Percentiles rank a stretch among this genome's conserved stretches.
phyloP scores from a whole-genome alignment of 352 stramenopile genomes.

The Phytophthora sojae region DNA sequence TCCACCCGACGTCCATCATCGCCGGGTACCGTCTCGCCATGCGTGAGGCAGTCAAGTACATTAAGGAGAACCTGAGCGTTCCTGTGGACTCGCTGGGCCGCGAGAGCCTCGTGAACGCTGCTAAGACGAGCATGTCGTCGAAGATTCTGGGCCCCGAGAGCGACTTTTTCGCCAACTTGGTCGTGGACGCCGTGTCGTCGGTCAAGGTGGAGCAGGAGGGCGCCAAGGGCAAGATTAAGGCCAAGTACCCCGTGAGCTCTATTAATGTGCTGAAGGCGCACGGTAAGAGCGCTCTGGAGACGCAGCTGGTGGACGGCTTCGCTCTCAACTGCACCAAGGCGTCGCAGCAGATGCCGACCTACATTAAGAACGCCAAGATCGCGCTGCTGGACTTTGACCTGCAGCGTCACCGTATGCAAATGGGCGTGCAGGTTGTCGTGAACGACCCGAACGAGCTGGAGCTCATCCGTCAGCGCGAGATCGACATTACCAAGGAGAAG shows the following conservation, averaged over 20 bases:
- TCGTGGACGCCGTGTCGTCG: conserved; percentile 97
- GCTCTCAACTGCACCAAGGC: conserved; percentile 98
- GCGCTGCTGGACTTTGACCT: conserved; percentile 99
- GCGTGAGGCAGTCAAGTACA: conserved; percentile 98
- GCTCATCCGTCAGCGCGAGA: conserved; percentile 98
- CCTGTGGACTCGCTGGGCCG: conserved; percentile 94
- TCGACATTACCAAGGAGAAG: conserved; percentile 99
- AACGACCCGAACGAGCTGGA: conserved; percentile 97
- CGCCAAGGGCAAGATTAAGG: conserved; percentile 81
- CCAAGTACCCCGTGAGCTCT: conserved; percentile 97
- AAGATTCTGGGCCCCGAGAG: conserved; percentile 99
- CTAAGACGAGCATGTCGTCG: conserved; percentile 98
- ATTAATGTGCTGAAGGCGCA: conserved; percentile 99
- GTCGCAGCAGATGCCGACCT: conserved; percentile 98
- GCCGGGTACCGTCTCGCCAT: conserved; percentile 98
- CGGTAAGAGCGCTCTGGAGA: conserved; percentile 91
- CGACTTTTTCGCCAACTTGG: conserved; percentile 98
- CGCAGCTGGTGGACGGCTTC: conserved; percentile 95
- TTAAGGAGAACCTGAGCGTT: conserved; percentile 98
- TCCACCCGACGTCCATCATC: conserved; percentile 99
- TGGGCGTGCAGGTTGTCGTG: conserved; percentile 95
- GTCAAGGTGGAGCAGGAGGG: conserved; percentile 94
- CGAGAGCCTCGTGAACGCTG: conserved; percentile 96
- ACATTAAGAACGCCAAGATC: conserved; percentile 95
- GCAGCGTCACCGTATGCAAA: conserved; percentile 98